These are phyloP conservation scores for Aphanomyces stellatus DNA, from an alignment of 352 stramenopile genomes.

Conservation along the genomic window DNA sequence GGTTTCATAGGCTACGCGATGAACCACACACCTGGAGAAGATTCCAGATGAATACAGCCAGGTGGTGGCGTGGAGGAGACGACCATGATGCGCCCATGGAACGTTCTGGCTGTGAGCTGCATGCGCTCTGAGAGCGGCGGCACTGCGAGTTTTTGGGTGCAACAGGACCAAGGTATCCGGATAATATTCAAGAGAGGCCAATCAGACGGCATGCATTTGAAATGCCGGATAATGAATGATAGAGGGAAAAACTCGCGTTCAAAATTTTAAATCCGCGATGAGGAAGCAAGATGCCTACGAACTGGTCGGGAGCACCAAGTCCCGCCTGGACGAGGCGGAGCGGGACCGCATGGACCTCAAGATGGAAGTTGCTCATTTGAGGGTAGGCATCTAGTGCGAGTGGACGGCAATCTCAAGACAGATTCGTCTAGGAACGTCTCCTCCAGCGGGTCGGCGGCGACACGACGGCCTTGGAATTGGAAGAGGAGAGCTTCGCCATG, in stretches of 20 bases:
- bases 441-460: conserved; percentile 63
- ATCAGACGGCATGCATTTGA: too few relatives aligned
- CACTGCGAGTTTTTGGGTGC: too few relatives aligned
- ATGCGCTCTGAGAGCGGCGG: too few relatives aligned
- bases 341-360: conserved; percentile 79
- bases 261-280: neutral
- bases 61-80: too few relatives aligned
- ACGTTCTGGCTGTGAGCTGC: too few relatives aligned
- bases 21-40: too few relatives aligned
- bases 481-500: conserved; percentile 67
- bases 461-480: conserved; percentile 59
- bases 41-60: too few relatives aligned
- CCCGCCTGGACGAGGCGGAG: conserved; percentile 25
- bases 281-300: conserved; percentile 1
- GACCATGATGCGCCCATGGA: too few relatives aligned
- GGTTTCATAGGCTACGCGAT: too few relatives aligned
- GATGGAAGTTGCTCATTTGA: conserved; percentile 72
- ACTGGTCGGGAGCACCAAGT: conserved; percentile 12
- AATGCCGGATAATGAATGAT: too few relatives aligned
- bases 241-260: neutral
- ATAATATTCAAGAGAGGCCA: too few relatives aligned
- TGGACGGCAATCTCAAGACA: neutral
- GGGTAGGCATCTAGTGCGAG: conserved; percentile 28
- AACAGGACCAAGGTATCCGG: too few relatives aligned
- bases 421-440: conserved; percentile 34